Percentiles rank a stretch among this genome's conserved stretches.
Evolutionary conservation across 495 filamentous ascomycete genomes (phyloP).

Genomic region (Sordaria brevicollis): DNA sequence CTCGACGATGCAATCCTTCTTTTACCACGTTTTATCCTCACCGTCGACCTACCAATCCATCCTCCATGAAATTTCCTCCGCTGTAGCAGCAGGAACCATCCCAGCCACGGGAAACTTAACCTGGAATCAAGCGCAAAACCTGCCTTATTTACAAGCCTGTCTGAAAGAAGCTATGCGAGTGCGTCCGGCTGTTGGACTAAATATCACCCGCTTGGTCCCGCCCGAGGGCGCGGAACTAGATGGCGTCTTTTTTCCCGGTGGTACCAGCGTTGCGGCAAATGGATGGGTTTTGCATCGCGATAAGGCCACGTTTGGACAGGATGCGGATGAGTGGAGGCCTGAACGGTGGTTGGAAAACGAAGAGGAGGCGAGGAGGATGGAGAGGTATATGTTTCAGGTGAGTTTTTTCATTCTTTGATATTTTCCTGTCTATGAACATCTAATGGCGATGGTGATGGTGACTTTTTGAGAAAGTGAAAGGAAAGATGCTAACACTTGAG

Average conservation of each 20-base stretch:
- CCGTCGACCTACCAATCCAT: slow-evolving; percentile 32
- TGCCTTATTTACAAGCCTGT: slow-evolving; percentile 53
- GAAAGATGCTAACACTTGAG: neutral
- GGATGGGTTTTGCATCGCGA: slow-evolving; percentile 45
- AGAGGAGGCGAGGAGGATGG: slow-evolving; percentile 35
- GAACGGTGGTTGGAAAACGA: slow-evolving; percentile 54
- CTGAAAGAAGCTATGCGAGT: slow-evolving; percentile 58
- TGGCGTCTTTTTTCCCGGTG: slow-evolving; percentile 41
- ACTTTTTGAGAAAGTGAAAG: too few species aligned
- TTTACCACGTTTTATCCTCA: slow-evolving; percentile 42
- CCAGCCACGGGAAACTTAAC: slow-evolving; percentile 32
- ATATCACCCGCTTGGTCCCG: slow-evolving; percentile 42
- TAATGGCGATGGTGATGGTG: too few species aligned
- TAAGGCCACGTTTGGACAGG: slow-evolving; percentile 47
- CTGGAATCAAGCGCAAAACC: slow-evolving; percentile 34
- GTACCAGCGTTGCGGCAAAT: slow-evolving; percentile 41
- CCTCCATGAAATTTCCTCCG: slow-evolving; percentile 34
- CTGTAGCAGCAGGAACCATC: slow-evolving; percentile 25
- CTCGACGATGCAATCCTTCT: slow-evolving; percentile 44
- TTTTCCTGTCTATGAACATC: neutral
- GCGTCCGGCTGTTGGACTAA: slow-evolving; percentile 49
- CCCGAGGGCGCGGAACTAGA: slow-evolving; percentile 44
- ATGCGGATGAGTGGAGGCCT: slow-evolving; percentile 51
- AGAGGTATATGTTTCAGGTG: slow-evolving; percentile 42
- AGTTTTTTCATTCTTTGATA: neutral